Conservation (phyloP, 2,329 filamentous ascomycete genomes). For the Geoglossum cookeanum region DNA sequence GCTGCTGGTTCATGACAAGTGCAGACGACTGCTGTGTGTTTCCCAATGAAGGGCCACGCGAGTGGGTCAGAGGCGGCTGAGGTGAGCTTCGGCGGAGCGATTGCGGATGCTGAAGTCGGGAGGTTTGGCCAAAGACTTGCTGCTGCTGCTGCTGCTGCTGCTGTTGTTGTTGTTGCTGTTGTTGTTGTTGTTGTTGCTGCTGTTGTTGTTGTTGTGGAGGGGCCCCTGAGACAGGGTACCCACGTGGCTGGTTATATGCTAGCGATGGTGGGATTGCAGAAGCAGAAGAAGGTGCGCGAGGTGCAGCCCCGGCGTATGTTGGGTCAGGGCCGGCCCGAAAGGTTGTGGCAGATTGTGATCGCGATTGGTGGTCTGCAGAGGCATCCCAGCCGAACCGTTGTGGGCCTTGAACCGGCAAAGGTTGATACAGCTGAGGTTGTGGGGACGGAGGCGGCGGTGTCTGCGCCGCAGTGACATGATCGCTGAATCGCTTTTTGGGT, state of each 20-base stretch:
- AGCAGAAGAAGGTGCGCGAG: background rate
- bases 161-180: too few species aligned
- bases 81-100: background rate
- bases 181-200: background rate
- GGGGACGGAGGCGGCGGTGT: constrained; percentile 2
- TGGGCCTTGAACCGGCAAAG: background rate
- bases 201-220: background rate
- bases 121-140: background rate
- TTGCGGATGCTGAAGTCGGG: background rate
- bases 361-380: background rate
- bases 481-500: constrained; percentile 20
- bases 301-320: too few species aligned
- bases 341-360: too few species aligned
- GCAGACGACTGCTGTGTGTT: background rate
- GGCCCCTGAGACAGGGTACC: background rate
- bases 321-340: background rate
- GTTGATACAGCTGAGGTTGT: background rate
- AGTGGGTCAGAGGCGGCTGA: background rate
- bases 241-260: background rate
- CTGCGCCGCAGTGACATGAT: background rate
- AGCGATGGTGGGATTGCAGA: background rate
- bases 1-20: background rate
- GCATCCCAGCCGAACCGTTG: background rate
- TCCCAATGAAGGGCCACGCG: background rate
- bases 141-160: too few species aligned